A percentile compares a stretch with the other conserved stretches of the same genome.
phyloP scores from a whole-genome alignment of 495 filamentous ascomycete species.

The Neurospora sp. region DNA sequence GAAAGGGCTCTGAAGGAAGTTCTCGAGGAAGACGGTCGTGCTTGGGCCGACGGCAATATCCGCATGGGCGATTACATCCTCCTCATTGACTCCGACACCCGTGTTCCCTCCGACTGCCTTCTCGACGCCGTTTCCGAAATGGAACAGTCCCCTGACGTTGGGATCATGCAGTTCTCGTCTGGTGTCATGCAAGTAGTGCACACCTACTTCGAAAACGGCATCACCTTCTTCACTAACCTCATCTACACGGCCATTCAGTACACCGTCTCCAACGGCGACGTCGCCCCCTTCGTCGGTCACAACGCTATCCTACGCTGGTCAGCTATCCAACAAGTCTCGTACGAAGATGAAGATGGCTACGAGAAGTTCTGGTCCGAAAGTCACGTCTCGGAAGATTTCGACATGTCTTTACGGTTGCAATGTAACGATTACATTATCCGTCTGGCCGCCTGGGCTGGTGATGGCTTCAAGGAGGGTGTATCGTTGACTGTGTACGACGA shows the following conservation, averaged over 20 bases:
- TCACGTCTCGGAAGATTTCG: constrained; percentile 77
- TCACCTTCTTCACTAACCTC: constrained; percentile 79
- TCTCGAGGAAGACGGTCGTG: constrained; percentile 57
- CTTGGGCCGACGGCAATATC: constrained; percentile 74
- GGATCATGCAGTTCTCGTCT: constrained; percentile 72
- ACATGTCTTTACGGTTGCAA: constrained; percentile 75
- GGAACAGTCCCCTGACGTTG: constrained; percentile 70
- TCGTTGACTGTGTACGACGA: constrained; percentile 82
- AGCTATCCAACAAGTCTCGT: constrained; percentile 67
- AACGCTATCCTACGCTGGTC: constrained; percentile 74
- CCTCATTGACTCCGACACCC: constrained; percentile 67
- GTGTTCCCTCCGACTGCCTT: constrained; percentile 63
- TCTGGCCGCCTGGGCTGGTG: constrained; percentile 59
- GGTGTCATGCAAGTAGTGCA: constrained; percentile 75
- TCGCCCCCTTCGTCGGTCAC: constrained; percentile 71
- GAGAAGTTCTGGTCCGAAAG: constrained; percentile 80
- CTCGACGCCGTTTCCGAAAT: constrained; percentile 71
- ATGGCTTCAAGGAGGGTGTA: constrained; percentile 77
- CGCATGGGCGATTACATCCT: constrained; percentile 75
- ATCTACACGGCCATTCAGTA: constrained; percentile 72
- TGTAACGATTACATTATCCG: constrained; percentile 63
- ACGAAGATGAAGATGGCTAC: constrained; percentile 55
- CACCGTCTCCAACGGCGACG: constrained; percentile 72
- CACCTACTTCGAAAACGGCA: constrained; percentile 64
- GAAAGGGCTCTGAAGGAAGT: constrained; percentile 58